Percentiles rank a stretch among this genome's conserved stretches.
Evolutionary conservation across 495 filamentous ascomycete genomes (phyloP).

Genomic region (Rhizodiscina lignyota): DNA sequence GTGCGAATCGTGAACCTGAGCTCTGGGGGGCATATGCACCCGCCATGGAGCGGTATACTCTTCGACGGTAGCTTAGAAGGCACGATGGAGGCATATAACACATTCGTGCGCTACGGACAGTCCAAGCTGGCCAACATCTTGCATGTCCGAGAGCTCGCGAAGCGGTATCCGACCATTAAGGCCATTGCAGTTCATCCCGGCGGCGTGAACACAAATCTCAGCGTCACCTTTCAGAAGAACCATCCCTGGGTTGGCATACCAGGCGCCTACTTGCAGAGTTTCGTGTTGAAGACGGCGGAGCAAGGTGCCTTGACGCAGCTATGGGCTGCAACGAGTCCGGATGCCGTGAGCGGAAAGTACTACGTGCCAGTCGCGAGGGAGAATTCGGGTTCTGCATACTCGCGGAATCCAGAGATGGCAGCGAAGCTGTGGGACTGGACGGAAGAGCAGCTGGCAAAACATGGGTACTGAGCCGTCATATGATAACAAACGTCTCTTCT

Average conservation of each 20-base stretch:
- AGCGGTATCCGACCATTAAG: slow-evolving; percentile 36
- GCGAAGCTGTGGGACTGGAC: slow-evolving; percentile 13
- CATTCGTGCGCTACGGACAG: slow-evolving; percentile 35
- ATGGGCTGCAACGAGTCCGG: slow-evolving; percentile 3
- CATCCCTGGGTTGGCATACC: slow-evolving; percentile 1
- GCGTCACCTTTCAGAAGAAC: slow-evolving; percentile 1
- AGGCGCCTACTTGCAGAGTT: neutral
- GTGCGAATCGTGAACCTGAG: slow-evolving; percentile 7
- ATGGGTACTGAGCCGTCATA: too few relatives aligned
- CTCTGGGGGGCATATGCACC: slow-evolving; percentile 1
- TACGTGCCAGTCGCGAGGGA: slow-evolving; percentile 9
- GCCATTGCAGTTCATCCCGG: slow-evolving; percentile 52
- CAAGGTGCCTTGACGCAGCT: slow-evolving; percentile 8
- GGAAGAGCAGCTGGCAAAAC: slow-evolving; percentile 7
- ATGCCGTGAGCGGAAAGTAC: slow-evolving; percentile 5
- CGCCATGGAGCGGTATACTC: slow-evolving; percentile 6
- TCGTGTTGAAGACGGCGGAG: slow-evolving; percentile 1
- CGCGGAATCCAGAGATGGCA: slow-evolving; percentile 3
- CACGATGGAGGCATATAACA: neutral
- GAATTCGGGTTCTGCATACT: neutral
- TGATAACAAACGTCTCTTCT: too few relatives aligned
- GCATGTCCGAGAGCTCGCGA: slow-evolving; percentile 40
- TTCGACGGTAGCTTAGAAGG: slow-evolving; percentile 5
- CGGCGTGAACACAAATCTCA: slow-evolving; percentile 37
- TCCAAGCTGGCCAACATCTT: slow-evolving; percentile 60